Percentiles rank a stretch among this genome's conserved stretches.
These are phyloP conservation scores for Cucurbita ficifolia DNA, from an alignment of 306 rosid genomes.

Conservation along the genomic window DNA sequence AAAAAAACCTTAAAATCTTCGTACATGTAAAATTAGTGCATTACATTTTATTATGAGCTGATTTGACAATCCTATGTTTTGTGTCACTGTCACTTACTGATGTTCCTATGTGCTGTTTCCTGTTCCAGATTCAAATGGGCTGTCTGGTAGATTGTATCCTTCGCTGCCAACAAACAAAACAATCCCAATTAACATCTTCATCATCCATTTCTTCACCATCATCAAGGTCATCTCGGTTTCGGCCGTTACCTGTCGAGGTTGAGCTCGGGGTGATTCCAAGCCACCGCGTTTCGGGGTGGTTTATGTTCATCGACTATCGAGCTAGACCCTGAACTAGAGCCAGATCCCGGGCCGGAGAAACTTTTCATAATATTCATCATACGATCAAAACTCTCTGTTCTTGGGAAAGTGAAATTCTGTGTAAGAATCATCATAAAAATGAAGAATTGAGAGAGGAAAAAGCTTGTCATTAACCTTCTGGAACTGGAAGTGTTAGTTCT, in stretches of 20 bases:
- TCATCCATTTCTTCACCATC: neutral
- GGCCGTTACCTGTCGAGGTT: conserved; percentile 37
- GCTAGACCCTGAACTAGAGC: neutral
- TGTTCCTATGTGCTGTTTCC: conserved; percentile 2
- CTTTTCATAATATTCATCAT: conserved; percentile 16
- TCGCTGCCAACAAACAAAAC: conserved; percentile 13
- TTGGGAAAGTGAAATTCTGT: conserved; percentile 10
- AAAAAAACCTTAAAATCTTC: neutral
- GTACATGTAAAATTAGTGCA: neutral
- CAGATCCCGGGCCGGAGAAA: neutral
- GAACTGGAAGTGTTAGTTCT: conserved; percentile 20
- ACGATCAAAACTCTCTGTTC: conserved; percentile 20
- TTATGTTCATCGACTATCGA: conserved; percentile 12
- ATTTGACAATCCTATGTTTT: conserved; percentile 14
- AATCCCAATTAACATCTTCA: neutral
- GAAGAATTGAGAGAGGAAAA: neutral
- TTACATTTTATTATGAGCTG: neutral
- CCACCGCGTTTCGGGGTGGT: neutral
- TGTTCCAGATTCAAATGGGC: conserved; percentile 42
- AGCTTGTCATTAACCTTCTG: conserved; percentile 19
- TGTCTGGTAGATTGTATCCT: conserved; percentile 61
- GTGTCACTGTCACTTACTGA: conserved; percentile 3
- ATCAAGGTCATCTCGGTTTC: no score
- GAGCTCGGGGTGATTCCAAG: conserved; percentile 21
- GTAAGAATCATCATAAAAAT: neutral